Conservation (phyloP, 805 yeast species). For the Candida cerambycidarum region DNA sequence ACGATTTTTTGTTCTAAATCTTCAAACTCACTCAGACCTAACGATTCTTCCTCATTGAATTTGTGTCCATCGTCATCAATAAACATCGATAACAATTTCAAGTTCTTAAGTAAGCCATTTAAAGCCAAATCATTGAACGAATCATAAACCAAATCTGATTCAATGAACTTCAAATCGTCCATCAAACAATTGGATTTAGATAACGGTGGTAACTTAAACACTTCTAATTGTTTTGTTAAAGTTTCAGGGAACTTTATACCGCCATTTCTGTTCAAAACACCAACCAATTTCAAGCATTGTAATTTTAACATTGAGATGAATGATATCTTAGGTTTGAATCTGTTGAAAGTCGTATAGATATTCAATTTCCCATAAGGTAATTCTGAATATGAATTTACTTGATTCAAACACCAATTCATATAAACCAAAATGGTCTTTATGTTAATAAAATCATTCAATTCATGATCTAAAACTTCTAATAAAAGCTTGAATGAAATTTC, state of each 20-base stretch:
- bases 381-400: conserved; percentile 14
- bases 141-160: conserved; percentile 1
- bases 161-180: conserved; percentile 4
- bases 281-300: conserved; percentile 1
- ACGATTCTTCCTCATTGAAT: no score
- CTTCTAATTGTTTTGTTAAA: not conserved
- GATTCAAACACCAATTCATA: conserved; percentile 12
- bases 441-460: conserved; percentile 21
- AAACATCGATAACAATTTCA: conserved; percentile 11
- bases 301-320: conserved; percentile 16
- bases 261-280: not conserved
- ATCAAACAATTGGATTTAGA: conserved; percentile 8
- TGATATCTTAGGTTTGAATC: conserved; percentile 22
- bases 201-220: conserved; percentile 12
- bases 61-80: conserved; percentile 12
- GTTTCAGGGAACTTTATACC: not conserved
- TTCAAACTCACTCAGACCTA: not conserved
- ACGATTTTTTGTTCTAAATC: conserved; percentile 3
- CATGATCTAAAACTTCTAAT: conserved; percentile 18
- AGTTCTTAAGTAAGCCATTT: conserved; percentile 5
- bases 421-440: conserved; percentile 10
- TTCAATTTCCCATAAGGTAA: conserved; percentile 15
- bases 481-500: conserved; percentile 18
- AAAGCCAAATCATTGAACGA: not conserved
- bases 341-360: conserved; percentile 20